A percentile compares a stretch with the other conserved stretches of the same genome.
Conservation (phyloP, 225 moss, liverwort and hornwort species). For the Antitrichia curtipendula region DNA sequence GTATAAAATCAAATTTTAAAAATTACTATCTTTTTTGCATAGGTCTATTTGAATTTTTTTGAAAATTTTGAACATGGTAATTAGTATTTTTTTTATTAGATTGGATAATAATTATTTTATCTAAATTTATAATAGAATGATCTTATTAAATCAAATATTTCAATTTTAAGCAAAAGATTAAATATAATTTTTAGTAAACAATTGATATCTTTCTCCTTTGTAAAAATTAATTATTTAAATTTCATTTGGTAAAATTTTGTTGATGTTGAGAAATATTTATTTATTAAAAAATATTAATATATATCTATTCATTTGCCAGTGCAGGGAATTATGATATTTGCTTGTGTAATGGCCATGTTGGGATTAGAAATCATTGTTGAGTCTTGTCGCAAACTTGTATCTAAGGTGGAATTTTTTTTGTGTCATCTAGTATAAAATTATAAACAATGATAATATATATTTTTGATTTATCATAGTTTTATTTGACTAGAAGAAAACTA, state of each 20-base stretch:
- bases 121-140: accelerated
- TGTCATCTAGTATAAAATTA: background rate
- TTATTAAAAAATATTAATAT: background rate
- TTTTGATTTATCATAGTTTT: too few species aligned
- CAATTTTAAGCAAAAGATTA: too few species aligned
- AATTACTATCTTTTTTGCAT: background rate
- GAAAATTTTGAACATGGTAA: accelerated
- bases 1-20: background rate
- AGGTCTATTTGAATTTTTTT: too few species aligned
- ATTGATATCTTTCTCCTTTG: accelerated
- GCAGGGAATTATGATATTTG: background rate
- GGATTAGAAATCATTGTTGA: background rate
- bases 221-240: background rate
- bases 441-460: too few species aligned
- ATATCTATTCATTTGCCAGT: background rate
- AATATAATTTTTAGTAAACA: background rate
- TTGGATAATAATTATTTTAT: background rate
- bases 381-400: background rate
- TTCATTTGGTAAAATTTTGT: background rate
- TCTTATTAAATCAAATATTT: background rate
- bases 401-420: background rate
- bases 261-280: background rate
- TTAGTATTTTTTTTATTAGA: background rate
- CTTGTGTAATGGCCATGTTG: background rate
- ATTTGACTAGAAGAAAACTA: too few species aligned